phyloP scores from a whole-genome alignment of 108 stramenopile species.

The Pseudonitzschia pungens region DNA sequence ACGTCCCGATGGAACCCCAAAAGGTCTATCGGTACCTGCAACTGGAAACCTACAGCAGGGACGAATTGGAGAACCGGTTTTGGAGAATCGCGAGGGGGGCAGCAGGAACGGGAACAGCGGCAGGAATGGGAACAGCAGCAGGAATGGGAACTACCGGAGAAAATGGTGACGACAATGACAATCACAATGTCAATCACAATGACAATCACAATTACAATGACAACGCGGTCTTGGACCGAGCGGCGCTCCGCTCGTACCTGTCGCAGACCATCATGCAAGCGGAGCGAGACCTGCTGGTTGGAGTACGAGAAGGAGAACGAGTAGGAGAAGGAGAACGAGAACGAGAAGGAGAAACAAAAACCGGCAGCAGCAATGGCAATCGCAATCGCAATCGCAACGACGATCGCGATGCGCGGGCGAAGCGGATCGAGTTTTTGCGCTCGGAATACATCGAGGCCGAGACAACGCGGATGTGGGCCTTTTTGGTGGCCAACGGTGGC shows the following conservation, averaged over 20 bases:
- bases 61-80: constrained; percentile 25
- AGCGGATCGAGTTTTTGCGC: background rate
- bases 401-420: background rate
- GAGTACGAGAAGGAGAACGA: too few relatives aligned
- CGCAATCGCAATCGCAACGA: background rate
- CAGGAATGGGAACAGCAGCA: background rate
- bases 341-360: too few relatives aligned
- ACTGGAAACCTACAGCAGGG: constrained; percentile 7
- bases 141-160: too few relatives aligned
- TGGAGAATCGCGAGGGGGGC: background rate
- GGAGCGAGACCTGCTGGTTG: background rate
- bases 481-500: background rate
- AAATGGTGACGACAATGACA: too few relatives aligned
- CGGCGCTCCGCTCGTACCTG: background rate
- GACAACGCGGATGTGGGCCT: constrained; percentile 21
- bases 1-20: constrained; percentile 15
- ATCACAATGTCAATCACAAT: too few relatives aligned
- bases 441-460: constrained; percentile 11
- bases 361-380: background rate
- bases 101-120: background rate
- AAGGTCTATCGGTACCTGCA: constrained; percentile 26
- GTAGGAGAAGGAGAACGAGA: too few relatives aligned
- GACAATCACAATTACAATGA: too few relatives aligned
- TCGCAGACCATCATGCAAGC: background rate
- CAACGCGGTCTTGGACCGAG: background rate